Evolutionary conservation across 208 protist species (phyloP).

Genomic region (Crithidia bombi): DNA sequence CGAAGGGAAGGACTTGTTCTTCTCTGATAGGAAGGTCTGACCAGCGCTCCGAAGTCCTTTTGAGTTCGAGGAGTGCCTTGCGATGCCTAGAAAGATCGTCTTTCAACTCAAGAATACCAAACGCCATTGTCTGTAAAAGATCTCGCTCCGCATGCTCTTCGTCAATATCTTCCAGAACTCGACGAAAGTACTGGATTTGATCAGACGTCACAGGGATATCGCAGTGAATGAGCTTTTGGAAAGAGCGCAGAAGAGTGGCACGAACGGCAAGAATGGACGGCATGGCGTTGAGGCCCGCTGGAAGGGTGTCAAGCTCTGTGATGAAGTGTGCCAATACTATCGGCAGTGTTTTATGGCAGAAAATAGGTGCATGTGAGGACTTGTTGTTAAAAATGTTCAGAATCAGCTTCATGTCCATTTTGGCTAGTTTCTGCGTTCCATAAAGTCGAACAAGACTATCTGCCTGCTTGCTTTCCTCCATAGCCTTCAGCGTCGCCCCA

Average conservation of each 20-base stretch:
- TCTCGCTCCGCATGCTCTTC: conserved; percentile 65
- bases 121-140: conserved; percentile 79
- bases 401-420: conserved; percentile 58
- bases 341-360: conserved; percentile 86
- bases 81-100: conserved; percentile 74
- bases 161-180: conserved; percentile 77
- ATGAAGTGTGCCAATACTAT: conserved; percentile 80
- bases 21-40: conserved; percentile 38
- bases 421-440: conserved; percentile 51
- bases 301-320: conserved; percentile 69
- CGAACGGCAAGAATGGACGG: conserved; percentile 69
- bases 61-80: conserved; percentile 55
- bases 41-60: conserved; percentile 44
- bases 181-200: conserved; percentile 52
- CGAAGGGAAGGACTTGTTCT: conserved; percentile 56
- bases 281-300: conserved; percentile 89
- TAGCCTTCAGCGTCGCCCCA: conserved; percentile 43
- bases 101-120: conserved; percentile 84
- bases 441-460: conserved; percentile 72
- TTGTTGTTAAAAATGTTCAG: conserved; percentile 52
- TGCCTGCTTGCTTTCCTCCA: conserved; percentile 65
- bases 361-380: conserved; percentile 57
- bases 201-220: conserved; percentile 61
- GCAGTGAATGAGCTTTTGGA: conserved; percentile 68
- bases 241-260: conserved; percentile 76